A percentile compares a stretch with the other conserved stretches of the same genome.
These are phyloP conservation scores for Nakazawaea sp. DNA, from an alignment of 805 yeast genomes.

Conservation along the genomic window DNA sequence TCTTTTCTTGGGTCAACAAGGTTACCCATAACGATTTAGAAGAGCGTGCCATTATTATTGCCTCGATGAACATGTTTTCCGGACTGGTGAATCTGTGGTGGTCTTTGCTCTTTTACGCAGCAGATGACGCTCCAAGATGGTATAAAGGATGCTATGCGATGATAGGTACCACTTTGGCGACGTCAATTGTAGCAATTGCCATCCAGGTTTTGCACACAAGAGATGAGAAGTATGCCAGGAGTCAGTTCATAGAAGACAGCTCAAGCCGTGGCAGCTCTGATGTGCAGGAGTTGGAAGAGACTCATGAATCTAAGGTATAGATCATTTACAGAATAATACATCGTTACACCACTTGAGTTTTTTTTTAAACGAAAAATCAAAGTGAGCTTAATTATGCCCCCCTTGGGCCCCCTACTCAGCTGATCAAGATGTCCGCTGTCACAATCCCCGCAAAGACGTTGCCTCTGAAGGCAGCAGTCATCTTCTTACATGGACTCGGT, in stretches of 20 bases:
- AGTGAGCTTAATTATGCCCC: too few relatives aligned
- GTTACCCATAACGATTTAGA: slow-evolving; percentile 44
- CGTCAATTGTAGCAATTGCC: slow-evolving; percentile 30
- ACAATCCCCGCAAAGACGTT: slow-evolving; percentile 29
- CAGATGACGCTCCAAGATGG: slow-evolving; percentile 44
- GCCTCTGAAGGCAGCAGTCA: slow-evolving; percentile 56
- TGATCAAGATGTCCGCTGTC: too few relatives aligned
- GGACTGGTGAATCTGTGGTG: slow-evolving; percentile 63
- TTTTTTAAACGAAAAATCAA: too few relatives aligned
- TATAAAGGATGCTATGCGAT: slow-evolving; percentile 50
- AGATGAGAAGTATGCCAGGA: slow-evolving; percentile 27
- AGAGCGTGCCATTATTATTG: slow-evolving; percentile 58
- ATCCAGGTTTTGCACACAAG: slow-evolving; percentile 37
- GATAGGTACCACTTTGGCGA: slow-evolving; percentile 41
- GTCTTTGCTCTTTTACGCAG: slow-evolving; percentile 46
- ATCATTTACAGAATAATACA: too few relatives aligned
- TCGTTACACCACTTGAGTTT: too few relatives aligned
- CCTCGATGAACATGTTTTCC: slow-evolving; percentile 60
- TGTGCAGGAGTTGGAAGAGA: background rate
- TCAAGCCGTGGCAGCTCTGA: background rate
- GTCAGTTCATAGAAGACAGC: background rate
- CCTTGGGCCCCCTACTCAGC: too few relatives aligned
- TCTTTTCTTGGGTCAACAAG: slow-evolving; percentile 35
- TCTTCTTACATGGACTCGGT: slow-evolving; percentile 86
- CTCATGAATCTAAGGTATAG: background rate